Base-by-base conservation (phyloP, 345 rosid genomes). In the Garcia nutans region DNA sequence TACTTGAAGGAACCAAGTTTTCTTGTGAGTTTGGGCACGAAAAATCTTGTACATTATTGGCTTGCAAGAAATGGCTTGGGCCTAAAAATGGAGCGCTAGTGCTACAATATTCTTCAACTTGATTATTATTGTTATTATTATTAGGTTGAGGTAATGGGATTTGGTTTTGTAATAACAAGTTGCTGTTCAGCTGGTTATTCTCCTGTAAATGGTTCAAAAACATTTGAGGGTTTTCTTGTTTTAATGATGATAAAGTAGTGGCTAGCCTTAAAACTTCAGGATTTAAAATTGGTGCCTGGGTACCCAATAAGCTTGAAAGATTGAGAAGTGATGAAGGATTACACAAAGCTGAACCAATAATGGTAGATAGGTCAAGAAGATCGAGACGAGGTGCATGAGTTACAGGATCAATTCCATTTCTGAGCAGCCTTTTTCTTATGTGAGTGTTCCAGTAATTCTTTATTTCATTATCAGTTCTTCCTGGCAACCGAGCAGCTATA, bases 371-470 rank as follows among this genome's bases (percentile, higher is more conserved):
- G 57, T 91, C 92, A 9, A 88, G 89, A 76, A 89, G 85, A 84
- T 91, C 97, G 33, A 93, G 85, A 22, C 97, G 90, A 0, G 98
- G 92, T 10, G 96, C 79, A 68, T 96, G 99, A 60, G 99, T 96
- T 2, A 96, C 96, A 6, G 99, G 98, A 71, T 96, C 98, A 28
- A 96, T 96, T 28, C 98, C 99, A 74, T 86, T 90, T 58, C 91
- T 81, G 5, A 91, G 87, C 16, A 96, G 96, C 85, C 96, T 86
- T 79, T 92, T 96, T 23, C 97, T 85, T 44, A 93, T 90, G 59
- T 88, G 96, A 31, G 99, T 96, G 86, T 96, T 93, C 99, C 99
- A 96, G 72, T 87, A 89, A 73, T 96, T 96, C 85, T 96, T 96
- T 73, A 96, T 91, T 82, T 96, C 98, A 47, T 96, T 96, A 72